Evolutionary conservation across 2,329 filamentous ascomycete species (phyloP), one percentile per base, ranked within the genome.

Genomic region (Phaeophleospora eucalypticola): DNA sequence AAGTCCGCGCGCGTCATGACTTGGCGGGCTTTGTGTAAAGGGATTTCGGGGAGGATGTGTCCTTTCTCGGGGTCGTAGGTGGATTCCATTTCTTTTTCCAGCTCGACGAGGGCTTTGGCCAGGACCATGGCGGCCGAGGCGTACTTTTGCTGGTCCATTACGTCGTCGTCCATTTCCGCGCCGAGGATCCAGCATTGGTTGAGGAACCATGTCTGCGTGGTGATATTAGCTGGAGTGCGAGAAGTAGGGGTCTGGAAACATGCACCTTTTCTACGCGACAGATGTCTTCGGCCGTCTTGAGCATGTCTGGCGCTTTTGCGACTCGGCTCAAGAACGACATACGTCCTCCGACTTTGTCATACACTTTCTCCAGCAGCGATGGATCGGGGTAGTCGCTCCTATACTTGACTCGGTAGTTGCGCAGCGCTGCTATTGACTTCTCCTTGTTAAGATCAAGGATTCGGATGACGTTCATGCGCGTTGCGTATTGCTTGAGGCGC

Each of bases 71-170:
- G 69, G 65, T 89, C 78, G 63, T 89, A 91, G 6, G 70, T 83
- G 43, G 64, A 65, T 14, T 73, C 73, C 66, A 74, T 74, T n/a
- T 80, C 75, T 71, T 82, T 73, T 63, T 91, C 87, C 58, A 81
- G 80, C 50, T 95, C 86, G n/a, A 97, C 89, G 4, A 98, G 81
- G 1, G 89, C 89, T 58, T 86, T 86, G 16, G 91, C 93, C 2
- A 98, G 78, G 17, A 95, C 87, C 86, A 97, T 95, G 32, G 93
- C 89, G 10, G 89, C 90, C 10, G 89, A 87, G 37, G 90, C 88
- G 75, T 89, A 96, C 67, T 97, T 96, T 65, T 97, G 89, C 68
- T 96, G 87, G 63, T 96, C 89, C 84, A 97, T 97, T 58, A 96
- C 93, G 64, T 98, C 93, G 68, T 97, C 93, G 58, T 97, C 93